Evolutionary conservation across 1,284 basidiomycete genomes (phyloP), one percentile per base, ranked within the genome.

Genomic region (Calocybe gambosa): DNA sequence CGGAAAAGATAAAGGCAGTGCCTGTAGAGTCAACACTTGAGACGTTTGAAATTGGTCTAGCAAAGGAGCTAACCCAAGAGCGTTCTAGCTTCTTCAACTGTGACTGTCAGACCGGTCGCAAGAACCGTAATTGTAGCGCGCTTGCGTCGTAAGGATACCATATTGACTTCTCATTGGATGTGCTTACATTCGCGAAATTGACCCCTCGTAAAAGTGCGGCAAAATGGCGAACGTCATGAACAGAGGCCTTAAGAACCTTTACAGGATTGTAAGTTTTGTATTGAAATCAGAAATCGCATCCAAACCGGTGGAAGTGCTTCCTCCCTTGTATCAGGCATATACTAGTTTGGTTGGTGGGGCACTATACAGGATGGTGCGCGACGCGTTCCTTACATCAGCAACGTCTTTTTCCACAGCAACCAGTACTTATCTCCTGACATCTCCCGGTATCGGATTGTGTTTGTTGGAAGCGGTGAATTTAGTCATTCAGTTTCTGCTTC

Each of bases 81-180:
- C 1, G 85, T 82, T 39, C 84, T 77, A 3, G 87, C 82, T 60
- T 94, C 89, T 67, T 96, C 91, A 8, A 92, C 91, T n/a, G 80
- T 78, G 23, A 95, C 77, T n/a, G 80, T 79, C 50, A 96, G 67
- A 1, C 91, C 93, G 25, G 74, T 71, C 33, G 75, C 68, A 16
- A 80, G 78, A 10, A 92, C 74, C 6, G 77, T 82, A 43, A 95
- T 70, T 1, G 80, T 84, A n/a, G 89, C 93, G 55, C 82, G 80
- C 89, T 93, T 56, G 51, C 23, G 18, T 26, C 9, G 15, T 50
- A 0, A 45, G 45, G 5, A 13, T 15, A 29, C 39, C 4, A 44
- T 21, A 29, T n/a, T 47, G 38, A 54, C 38, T 26, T n/a, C n/a
- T n/a, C n/a, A n/a, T n/a, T n/a, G n/a, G n/a, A 34, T 36, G 40